phyloP scores from a whole-genome alignment of 306 rosid species.

The Hippophae tibetana region DNA sequence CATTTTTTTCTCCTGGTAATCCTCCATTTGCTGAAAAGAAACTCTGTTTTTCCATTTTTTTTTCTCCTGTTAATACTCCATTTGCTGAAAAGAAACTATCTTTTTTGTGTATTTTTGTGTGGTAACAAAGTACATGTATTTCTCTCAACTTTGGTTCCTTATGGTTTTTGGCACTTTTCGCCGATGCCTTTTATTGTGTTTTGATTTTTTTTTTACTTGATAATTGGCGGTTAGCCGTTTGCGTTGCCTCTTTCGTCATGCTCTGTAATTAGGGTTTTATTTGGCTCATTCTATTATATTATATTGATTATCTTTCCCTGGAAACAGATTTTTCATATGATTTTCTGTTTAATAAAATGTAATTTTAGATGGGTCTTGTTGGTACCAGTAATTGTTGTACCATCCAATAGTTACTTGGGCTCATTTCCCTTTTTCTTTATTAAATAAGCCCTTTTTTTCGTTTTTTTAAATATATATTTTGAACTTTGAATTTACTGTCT shows the following conservation, averaged over 20 bases:
- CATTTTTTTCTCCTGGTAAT: not conserved
- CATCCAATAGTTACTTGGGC: not conserved
- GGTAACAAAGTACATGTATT: not conserved
- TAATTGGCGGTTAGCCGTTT: not conserved
- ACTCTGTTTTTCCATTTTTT: conserved; percentile 1
- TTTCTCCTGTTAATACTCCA: not conserved
- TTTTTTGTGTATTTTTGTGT: not conserved
- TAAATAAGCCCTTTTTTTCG: conserved; percentile 2
- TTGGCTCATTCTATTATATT: not conserved
- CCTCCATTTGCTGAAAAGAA: too few relatives aligned
- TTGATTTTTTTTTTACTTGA: conserved; percentile 15
- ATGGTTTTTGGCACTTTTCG: conserved; percentile 7
- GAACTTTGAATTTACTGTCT: not conserved
- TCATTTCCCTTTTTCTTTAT: conserved; percentile 6
- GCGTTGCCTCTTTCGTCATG: not conserved
- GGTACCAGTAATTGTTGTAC: conserved; percentile 16
- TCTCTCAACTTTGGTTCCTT: conserved; percentile 6
- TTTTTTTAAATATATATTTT: not conserved
- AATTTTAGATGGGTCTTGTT: not conserved
- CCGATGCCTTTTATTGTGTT: conserved; percentile 33
- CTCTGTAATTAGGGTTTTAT: not conserved
- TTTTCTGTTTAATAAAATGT: conserved; percentile 1
- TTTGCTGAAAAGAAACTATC: not conserved
- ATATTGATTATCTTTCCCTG: not conserved
- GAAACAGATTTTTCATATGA: conserved; percentile 8